Evolutionary conservation across 2,329 filamentous ascomycete species (phyloP).

Genomic region (Fusarium circinatum): DNA sequence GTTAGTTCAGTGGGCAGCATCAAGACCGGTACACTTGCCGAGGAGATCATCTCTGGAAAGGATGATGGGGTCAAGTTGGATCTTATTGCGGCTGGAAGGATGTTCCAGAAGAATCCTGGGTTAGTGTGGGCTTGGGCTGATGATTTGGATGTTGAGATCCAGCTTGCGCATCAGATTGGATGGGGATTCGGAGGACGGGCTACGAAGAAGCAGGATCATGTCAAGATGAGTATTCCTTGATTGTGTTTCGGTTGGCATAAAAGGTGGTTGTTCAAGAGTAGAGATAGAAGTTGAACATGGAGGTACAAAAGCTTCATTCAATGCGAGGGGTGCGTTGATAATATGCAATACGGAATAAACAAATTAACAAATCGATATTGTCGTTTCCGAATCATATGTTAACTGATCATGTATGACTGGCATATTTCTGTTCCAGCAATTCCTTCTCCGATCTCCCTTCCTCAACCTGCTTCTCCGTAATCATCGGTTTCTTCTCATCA

Average conservation of each 20-base stretch:
- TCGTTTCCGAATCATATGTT: too few relatives aligned
- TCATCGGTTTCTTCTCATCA: conserved; percentile 9
- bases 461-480: conserved; percentile 4
- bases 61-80: conserved; percentile 57
- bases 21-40: conserved; percentile 55
- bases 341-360: not conserved
- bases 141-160: conserved; percentile 59
- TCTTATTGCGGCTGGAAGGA: conserved; percentile 59
- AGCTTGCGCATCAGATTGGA: conserved; percentile 63
- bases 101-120: conserved; percentile 69
- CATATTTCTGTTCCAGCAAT: not conserved
- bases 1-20: conserved; percentile 63
- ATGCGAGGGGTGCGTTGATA: not conserved
- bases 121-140: conserved; percentile 66
- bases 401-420: not conserved
- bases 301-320: not conserved
- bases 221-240: conserved; percentile 16
- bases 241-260: too few relatives aligned
- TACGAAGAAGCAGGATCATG: conserved; percentile 23
- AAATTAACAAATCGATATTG: not conserved
- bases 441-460: conserved; percentile 1
- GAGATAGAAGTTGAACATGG: not conserved
- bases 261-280: fast-evolving
- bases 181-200: conserved; percentile 63
- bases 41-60: conserved; percentile 56